Percentiles rank a stretch among this genome's conserved stretches.
phyloP scores from a whole-genome alignment of 441 rosid genomes.

The Erodium trifolium region DNA sequence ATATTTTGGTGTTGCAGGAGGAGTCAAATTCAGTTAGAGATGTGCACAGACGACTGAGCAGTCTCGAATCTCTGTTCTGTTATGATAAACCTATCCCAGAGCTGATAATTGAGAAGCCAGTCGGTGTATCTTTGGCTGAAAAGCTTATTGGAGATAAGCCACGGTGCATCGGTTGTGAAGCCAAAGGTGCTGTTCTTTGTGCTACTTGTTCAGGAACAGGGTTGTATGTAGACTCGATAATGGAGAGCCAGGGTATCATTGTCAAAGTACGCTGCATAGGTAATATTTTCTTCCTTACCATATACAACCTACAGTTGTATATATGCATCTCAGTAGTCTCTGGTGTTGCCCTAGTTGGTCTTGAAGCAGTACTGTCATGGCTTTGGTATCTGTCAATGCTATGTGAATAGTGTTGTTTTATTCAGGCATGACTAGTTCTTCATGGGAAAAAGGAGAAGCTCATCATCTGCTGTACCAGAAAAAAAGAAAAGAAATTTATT shows the following conservation, averaged over 20 bases:
- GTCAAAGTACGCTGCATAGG: slow-evolving; percentile 9
- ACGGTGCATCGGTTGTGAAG: slow-evolving; percentile 1
- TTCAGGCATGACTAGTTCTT: too few relatives aligned
- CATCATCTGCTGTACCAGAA: background rate
- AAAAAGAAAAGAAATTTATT: background rate
- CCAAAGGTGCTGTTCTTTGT: slow-evolving; percentile 5
- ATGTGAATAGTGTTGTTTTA: too few relatives aligned
- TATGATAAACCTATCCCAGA: slow-evolving; percentile 8
- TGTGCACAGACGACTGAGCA: slow-evolving; percentile 2
- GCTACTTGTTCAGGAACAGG: slow-evolving; percentile 1
- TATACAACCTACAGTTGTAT: background rate
- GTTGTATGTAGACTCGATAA: background rate
- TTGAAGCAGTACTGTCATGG: background rate
- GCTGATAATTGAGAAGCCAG: slow-evolving; percentile 5
- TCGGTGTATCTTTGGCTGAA: background rate
- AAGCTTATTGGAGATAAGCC: background rate
- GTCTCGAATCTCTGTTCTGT: slow-evolving; percentile 5
- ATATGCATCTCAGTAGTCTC: background rate
- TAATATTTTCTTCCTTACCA: background rate
- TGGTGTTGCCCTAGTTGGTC: background rate
- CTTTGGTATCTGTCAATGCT: too few relatives aligned
- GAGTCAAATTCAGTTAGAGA: slow-evolving; percentile 5
- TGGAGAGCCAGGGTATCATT: slow-evolving; percentile 9
- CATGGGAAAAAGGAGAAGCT: background rate
- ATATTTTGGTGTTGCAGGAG: slow-evolving; percentile 1